Conservation (phyloP, 129 eudicot genomes). For the Glebionis coronaria region DNA sequence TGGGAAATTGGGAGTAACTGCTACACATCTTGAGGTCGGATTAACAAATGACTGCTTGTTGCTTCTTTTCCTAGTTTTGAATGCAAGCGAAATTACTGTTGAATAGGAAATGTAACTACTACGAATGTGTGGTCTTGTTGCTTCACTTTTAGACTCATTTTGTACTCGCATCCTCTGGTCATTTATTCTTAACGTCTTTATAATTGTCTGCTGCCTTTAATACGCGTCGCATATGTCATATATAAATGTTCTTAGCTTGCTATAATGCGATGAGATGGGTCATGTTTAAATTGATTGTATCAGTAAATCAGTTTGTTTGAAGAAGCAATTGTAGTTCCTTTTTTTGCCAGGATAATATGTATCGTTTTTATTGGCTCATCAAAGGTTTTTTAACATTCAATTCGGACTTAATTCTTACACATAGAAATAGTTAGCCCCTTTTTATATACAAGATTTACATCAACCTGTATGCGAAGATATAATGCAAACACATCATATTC, state of each 20-base stretch:
- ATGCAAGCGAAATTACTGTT: not conserved
- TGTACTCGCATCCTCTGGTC: not conserved
- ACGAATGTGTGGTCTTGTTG: not conserved
- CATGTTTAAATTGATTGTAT: too few species aligned
- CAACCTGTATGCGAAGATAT: too few species aligned
- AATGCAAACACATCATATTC: too few species aligned
- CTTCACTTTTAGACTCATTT: not conserved
- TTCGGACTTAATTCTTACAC: too few species aligned
- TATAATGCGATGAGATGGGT: not conserved
- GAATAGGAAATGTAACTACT: not conserved
- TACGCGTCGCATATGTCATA: not conserved
- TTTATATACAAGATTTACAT: too few species aligned
- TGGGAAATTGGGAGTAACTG: too few species aligned
- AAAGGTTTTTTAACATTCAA: too few species aligned
- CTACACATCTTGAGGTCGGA: not conserved
- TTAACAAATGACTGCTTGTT: not conserved
- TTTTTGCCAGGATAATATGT: too few species aligned
- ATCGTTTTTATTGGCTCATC: too few species aligned
- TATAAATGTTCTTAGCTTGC: not conserved
- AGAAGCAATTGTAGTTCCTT: too few species aligned
- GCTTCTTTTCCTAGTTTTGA: not conserved
- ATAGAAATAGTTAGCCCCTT: too few species aligned
- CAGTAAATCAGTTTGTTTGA: too few species aligned
- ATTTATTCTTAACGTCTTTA: not conserved
- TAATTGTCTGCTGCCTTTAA: not conserved